Base-by-base conservation (phyloP, 352 stramenopile genomes). In the Phytophthora parvispora region DNA sequence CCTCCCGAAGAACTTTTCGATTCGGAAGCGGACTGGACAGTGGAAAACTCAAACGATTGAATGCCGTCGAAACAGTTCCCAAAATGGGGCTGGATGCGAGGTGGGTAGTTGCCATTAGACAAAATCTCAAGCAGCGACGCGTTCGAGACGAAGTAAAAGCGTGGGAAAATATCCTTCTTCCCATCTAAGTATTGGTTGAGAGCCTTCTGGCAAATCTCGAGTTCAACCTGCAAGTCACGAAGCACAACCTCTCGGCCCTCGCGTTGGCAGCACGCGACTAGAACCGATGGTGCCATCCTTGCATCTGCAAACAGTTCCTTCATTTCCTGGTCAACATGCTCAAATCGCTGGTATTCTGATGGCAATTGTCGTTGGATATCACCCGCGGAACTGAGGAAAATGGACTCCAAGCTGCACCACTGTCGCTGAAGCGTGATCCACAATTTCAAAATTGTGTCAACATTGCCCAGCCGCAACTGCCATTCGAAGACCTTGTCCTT, bases 71-170 rank as follows among this genome's bases (percentile, higher is more conserved):
- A 98, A 50, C 94, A 95, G 51, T 97, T 94, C 9, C 90, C 90
- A 43, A 98, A 87, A 65, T 98, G 93, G 12, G 90, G 89, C 68
- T 97, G 83, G 20, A 98, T 84, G 8, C 91, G 90, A 4, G 88
- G 84, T 9, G 94, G 94, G 2, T 74, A 65, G 49, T 95, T 99
- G 6, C 97, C 96, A 74, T 99, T 98, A 8, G 89, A 98, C 31
- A 99, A 75, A 63, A 99, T 99, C 60, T 99, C 95, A 3, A 99
- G 85, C 29, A 99, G 69, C 24, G 93, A 96, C 18, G 97, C 91
- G 25, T 98, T 98, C 13, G 94, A 98, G 32, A 99, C 93, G 63
- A 99, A 99, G 64, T 99, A 99, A 67, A 99, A 99, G n/a, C 96
- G 82, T 13, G 97, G 92, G 54, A 98, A 98, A 6, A 98, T 93